Percentiles rank a stretch among this genome's conserved stretches.
phyloP scores from a whole-genome alignment of 306 rosid genomes.

The Vicia villosa region DNA sequence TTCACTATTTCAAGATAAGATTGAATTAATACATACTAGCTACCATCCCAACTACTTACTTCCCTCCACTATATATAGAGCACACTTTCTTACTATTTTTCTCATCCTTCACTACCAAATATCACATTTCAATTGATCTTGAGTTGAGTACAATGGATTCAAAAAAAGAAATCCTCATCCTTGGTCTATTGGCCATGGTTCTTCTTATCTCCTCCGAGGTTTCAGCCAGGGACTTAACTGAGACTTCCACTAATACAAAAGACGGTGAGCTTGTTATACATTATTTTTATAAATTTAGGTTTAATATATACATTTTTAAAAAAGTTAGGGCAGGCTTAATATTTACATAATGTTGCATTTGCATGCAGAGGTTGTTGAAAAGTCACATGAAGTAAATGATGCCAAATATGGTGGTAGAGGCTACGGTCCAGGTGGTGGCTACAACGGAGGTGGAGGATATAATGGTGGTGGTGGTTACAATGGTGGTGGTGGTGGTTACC shows the following conservation, averaged over 20 bases:
- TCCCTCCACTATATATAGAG: slow-evolving; percentile 27
- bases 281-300: no score
- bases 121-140: no score
- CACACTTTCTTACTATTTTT: background rate
- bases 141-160: slow-evolving; percentile 43
- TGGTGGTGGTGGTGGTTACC: background rate
- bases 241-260: slow-evolving; percentile 19
- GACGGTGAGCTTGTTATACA: background rate
- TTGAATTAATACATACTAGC: background rate
- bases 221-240: slow-evolving; percentile 37
- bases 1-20: background rate
- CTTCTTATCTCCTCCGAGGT: slow-evolving; percentile 36
- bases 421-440: background rate
- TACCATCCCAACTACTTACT: background rate
- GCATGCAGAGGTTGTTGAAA: background rate
- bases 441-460: background rate
- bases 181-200: slow-evolving; percentile 45
- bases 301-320: no score
- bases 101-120: slow-evolving; percentile 23
- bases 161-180: slow-evolving; percentile 33
- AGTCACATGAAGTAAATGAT: background rate
- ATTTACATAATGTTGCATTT: background rate
- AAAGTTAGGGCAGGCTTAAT: no score
- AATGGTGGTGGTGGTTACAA: background rate
- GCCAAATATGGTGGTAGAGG: background rate